Evolutionary conservation across 2,329 filamentous ascomycete genomes (phyloP), one percentile per base, ranked within the genome.

Genomic region (Davidsoniella neocaledoniae): DNA sequence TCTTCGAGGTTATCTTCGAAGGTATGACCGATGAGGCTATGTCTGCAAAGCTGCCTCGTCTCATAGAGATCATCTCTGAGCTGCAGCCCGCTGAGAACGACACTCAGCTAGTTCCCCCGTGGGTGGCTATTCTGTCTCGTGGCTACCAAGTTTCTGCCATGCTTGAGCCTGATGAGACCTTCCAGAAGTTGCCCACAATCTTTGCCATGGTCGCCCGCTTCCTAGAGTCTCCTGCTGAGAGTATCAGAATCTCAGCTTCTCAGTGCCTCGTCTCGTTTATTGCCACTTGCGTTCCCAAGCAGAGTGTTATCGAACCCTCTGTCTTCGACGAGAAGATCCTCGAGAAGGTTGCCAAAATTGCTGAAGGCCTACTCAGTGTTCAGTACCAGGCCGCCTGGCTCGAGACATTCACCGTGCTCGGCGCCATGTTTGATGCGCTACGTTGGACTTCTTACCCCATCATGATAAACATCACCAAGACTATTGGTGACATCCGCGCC

Each of bases 1-100:
- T 96, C 3, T 98, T 98, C 59, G 91, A 98, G 63, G 83, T 94
- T 16, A 94, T 96, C 42, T 96, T 98, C 56, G 82, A 83, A 58
- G 83, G 87, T 6, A 88, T 98, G 82, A 77, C 71, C n/a, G 83
- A 88, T 56, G 86, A 94, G 56, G 74, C 88, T 45, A 85, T 88
- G 0, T 93, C 87, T 2, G 77, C 86, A 1, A 98, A 96, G 66
- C 73, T 98, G 10, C 87, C 88, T 2, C 77, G 85, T 51, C 73
- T 98, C 10, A 74, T 96, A 58, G 87, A 94, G 55, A 87, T 91
- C 48, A 94, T 98, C 57, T 81, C 83, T 10, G 88, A 96, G 62
- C 69, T 98, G 56, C 86, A 90, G 57, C 91, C 91, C 7, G 85
- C 87, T 3, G 78, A 88, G 57, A 94, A 90, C 63, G 91, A 98